Conservation (phyloP, 2,329 filamentous ascomycete species). For the Botrytis fragariae region DNA sequence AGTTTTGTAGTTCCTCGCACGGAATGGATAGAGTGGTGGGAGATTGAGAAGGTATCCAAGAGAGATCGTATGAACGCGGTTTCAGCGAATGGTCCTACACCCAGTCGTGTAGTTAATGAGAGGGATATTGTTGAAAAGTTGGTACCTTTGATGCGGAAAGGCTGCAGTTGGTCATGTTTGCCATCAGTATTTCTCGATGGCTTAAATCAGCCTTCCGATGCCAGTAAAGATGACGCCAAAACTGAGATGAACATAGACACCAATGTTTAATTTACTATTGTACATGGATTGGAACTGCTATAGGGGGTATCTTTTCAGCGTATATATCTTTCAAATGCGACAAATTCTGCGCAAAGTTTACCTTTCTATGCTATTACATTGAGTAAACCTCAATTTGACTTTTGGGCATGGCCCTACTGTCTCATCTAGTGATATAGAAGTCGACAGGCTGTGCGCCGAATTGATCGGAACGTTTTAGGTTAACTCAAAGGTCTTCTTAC, state of each 20-base stretch:
- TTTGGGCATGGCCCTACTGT: not conserved
- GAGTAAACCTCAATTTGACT: not conserved
- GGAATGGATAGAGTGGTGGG: constrained; percentile 64
- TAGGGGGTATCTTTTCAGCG: no score
- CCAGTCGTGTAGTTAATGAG: constrained; percentile 32
- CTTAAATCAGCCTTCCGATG: not conserved
- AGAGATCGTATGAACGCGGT: constrained; percentile 9
- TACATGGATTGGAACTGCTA: not conserved
- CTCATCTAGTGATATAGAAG: not conserved
- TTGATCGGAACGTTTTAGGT: not conserved
- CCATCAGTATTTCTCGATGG: constrained; percentile 19
- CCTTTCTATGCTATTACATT: not conserved
- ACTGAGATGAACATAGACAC: not conserved
- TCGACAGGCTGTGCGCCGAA: not conserved
- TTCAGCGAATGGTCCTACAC: constrained; percentile 13
- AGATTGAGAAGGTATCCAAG: constrained; percentile 37
- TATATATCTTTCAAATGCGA: not conserved
- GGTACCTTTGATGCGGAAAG: constrained; percentile 39
- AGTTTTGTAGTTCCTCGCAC: constrained; percentile 50
- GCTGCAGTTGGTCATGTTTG: constrained; percentile 40
- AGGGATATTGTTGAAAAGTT: constrained; percentile 37
- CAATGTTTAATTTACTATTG: not conserved
- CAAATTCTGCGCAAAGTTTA: no score
- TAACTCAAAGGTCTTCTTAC: not conserved
- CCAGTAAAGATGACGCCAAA: not conserved